These are phyloP conservation scores for Dipodascopsis tothii DNA, from an alignment of 805 yeast species.

Conservation along the genomic window DNA sequence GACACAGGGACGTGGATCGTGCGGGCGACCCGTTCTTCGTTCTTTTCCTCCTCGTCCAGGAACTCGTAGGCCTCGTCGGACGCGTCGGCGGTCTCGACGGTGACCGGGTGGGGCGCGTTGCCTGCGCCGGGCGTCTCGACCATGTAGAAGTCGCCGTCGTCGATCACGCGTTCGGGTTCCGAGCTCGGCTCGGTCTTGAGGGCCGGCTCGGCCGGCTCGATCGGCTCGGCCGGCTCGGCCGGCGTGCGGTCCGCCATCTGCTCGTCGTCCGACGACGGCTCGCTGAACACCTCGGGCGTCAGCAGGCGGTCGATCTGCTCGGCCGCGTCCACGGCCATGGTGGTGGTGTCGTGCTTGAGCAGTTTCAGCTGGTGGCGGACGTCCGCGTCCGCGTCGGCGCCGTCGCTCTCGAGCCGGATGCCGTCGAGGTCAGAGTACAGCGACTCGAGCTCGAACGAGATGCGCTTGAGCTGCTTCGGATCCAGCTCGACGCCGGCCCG, in stretches of 20 bases:
- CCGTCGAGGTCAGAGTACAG: constrained; percentile 25
- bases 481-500: neutral
- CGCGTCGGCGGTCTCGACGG: too few relatives aligned
- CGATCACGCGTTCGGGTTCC: too few relatives aligned
- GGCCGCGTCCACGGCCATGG: constrained; percentile 27
- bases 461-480: neutral
- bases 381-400: constrained; percentile 12
- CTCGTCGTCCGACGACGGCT: neutral
- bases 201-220: too few relatives aligned
- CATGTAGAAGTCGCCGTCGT: neutral
- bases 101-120: too few relatives aligned
- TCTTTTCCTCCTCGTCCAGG: too few relatives aligned
- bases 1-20: too few relatives aligned
- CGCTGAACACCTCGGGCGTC: constrained; percentile 5
- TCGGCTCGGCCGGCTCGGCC: too few relatives aligned
- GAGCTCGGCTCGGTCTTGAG: too few relatives aligned
- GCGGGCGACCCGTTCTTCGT: too few relatives aligned
- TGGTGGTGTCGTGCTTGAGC: constrained; percentile 24
- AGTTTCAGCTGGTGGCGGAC: constrained; percentile 15
- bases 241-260: neutral
- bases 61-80: too few relatives aligned
- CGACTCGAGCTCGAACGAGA: constrained; percentile 17
- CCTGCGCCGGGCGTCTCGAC: too few relatives aligned
- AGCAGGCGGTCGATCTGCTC: constrained; percentile 23
- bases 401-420: constrained; percentile 12